A percentile compares a stretch with the other conserved stretches of the same genome.
Evolutionary conservation across 2,329 filamentous ascomycete species (phyloP).

Genomic region (Xylariaceae sp.): DNA sequence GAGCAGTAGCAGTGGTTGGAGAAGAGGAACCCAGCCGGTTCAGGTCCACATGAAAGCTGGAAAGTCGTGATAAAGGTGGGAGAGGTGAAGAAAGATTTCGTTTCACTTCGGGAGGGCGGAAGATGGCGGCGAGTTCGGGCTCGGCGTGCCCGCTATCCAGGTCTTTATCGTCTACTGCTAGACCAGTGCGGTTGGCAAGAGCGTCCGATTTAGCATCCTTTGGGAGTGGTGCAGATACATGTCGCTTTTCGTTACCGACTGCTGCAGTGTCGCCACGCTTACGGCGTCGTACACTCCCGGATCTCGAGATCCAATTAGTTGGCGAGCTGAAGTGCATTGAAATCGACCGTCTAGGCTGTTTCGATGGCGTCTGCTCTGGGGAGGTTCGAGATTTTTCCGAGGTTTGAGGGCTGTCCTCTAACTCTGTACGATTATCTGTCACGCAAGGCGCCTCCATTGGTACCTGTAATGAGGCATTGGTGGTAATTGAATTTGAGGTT

Average conservation of each 20-base stretch:
- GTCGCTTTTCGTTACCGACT: conserved; percentile 40
- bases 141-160: conserved; percentile 25
- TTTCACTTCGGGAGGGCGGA: conserved; percentile 28
- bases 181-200: conserved; percentile 18
- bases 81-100: conserved; percentile 52
- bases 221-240: conserved; percentile 48
- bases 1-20: conserved; percentile 14
- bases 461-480: conserved; percentile 9
- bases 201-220: conserved; percentile 20
- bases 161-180: conserved; percentile 23
- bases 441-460: conserved; percentile 1
- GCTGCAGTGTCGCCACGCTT: conserved; percentile 44
- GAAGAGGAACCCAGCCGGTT: conserved; percentile 43
- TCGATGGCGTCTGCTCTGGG: conserved; percentile 38
- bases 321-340: conserved; percentile 58
- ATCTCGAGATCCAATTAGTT: conserved; percentile 51
- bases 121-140: conserved; percentile 26
- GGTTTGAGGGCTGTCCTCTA: conserved; percentile 13
- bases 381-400: conserved; percentile 21
- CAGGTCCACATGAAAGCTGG: conserved; percentile 52
- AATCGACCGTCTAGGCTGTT: conserved; percentile 47
- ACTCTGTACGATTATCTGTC: conserved; percentile 10
- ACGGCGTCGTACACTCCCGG: conserved; percentile 51
- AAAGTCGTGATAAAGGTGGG: conserved; percentile 49
- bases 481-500: conserved; percentile 23